phyloP scores from a whole-genome alignment of 2,329 filamentous ascomycete genomes.

The Apiospora rasikravindrae region DNA sequence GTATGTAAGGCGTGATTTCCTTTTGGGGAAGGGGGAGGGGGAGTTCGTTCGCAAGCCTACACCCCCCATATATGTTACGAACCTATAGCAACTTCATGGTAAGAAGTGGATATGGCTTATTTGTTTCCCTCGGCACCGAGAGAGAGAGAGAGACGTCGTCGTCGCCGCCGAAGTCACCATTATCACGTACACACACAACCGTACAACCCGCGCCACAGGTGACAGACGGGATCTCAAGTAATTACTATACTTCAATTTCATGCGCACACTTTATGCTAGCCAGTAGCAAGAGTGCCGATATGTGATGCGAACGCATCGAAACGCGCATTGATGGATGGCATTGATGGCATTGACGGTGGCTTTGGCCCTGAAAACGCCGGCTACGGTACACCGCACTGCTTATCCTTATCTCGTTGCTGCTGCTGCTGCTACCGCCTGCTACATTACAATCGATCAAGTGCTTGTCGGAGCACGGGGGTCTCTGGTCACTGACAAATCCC shows the following conservation, averaged over 20 bases:
- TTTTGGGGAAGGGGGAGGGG: not conserved
- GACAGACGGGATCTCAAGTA: not conserved
- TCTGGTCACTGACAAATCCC: too few relatives aligned
- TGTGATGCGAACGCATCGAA: not conserved
- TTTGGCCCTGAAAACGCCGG: not conserved
- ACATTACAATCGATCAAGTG: not conserved
- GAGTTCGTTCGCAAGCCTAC: not conserved
- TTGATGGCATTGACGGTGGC: not conserved
- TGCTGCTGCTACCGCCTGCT: not conserved
- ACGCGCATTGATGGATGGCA: not conserved
- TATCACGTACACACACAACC: not conserved
- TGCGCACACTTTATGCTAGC: not conserved
- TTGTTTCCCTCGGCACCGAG: conserved; percentile 3
- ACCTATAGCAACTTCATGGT: not conserved
- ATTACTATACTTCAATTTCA: not conserved
- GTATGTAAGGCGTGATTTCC: not conserved
- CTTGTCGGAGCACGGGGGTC: too few relatives aligned
- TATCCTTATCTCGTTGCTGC: not conserved
- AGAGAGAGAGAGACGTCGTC: conserved; percentile 6
- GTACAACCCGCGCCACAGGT: not conserved
- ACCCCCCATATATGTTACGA: not conserved
- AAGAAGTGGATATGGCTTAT: not conserved
- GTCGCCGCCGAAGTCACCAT: not conserved
- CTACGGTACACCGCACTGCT: not conserved
- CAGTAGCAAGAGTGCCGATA: not conserved